Base-by-base conservation (phyloP, 805 yeast genomes). In the Ogataea chonburiensis region DNA sequence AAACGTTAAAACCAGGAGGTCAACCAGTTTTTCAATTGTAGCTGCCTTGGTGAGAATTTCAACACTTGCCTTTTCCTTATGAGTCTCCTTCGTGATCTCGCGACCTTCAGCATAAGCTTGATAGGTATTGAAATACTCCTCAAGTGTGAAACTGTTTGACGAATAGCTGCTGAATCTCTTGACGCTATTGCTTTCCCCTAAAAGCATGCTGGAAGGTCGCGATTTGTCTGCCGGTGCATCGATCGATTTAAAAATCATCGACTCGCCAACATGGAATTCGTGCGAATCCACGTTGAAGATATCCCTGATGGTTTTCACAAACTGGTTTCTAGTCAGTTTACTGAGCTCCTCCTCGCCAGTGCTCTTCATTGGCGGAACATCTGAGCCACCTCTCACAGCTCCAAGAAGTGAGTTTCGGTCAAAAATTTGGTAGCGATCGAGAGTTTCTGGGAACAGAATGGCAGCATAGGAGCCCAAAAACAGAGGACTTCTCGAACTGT, bases 1-100 rank as follows among this genome's bases (percentile, higher is more conserved):
- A 24, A 74, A 81, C 14, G 84, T 91, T 56, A 75, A 68, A 5
- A 91, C 87, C 34, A 91, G 61, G 15, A 89, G 70, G 58, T 91
- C 97, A 37, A 88, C 70, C 49, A 91, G 68, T 48, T 79, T 77
- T 28, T 86, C 93, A 38, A 86, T 61, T 1, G 85, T 71, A 1
- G 93, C 93, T 3, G 86, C 75, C 49, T 79, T 80, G 17, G 63
- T 49, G 8, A 56, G 41, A 14, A 62, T 52, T 25, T 55, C 59
- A 25, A 52, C 49, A 18, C 50, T 42, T 35, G 40, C 17, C 19
- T 26, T 24, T 19, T 34, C 41, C 23, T 21, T 24, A 7, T 13
- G 17, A 14, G 22, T 17, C 14, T 10, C 14, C n/a, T 10, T 24
- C n/a, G n/a, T n/a, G 12, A 14, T 11, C 23, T 37, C 40, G n/a